These are phyloP conservation scores for Escallonia rubra DNA, from an alignment of 129 eudicot species.

Conservation along the genomic window DNA sequence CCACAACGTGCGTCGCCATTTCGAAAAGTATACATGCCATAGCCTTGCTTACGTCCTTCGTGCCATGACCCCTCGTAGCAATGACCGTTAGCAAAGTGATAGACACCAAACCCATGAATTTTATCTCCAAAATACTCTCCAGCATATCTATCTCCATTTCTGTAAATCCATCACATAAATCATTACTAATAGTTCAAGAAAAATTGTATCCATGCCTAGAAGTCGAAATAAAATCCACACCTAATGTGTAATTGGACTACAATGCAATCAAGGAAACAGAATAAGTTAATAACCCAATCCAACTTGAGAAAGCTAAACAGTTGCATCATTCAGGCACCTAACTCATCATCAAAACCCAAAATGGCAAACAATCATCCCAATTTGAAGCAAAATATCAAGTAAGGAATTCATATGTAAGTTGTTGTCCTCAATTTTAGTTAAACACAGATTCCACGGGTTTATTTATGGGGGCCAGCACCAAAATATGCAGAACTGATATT, in stretches of 20 bases:
- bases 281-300: neutral
- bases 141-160: conserved; percentile 81
- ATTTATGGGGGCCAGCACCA: too few species aligned
- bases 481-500: too few species aligned
- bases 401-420: too few species aligned
- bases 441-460: too few species aligned
- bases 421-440: too few species aligned
- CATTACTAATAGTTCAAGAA: conserved; percentile 1
- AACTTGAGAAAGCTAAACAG: neutral
- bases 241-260: too few species aligned
- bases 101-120: conserved; percentile 85
- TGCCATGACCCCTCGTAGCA: conserved; percentile 91
- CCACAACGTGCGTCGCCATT: conserved; percentile 71
- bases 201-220: conserved; percentile 1
- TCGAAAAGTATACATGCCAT: conserved; percentile 81
- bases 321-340: neutral
- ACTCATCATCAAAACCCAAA: too few species aligned
- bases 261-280: neutral
- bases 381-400: too few species aligned
- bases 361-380: too few species aligned
- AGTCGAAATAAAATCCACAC: neutral
- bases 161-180: conserved; percentile 17
- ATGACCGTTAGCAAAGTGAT: conserved; percentile 83
- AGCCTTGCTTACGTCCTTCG: conserved; percentile 89
- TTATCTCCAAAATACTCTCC: conserved; percentile 90